These are phyloP conservation scores for Psilocybe subaeruginosa DNA, from an alignment of 768 basidiomycete genomes.

Conservation along the genomic window DNA sequence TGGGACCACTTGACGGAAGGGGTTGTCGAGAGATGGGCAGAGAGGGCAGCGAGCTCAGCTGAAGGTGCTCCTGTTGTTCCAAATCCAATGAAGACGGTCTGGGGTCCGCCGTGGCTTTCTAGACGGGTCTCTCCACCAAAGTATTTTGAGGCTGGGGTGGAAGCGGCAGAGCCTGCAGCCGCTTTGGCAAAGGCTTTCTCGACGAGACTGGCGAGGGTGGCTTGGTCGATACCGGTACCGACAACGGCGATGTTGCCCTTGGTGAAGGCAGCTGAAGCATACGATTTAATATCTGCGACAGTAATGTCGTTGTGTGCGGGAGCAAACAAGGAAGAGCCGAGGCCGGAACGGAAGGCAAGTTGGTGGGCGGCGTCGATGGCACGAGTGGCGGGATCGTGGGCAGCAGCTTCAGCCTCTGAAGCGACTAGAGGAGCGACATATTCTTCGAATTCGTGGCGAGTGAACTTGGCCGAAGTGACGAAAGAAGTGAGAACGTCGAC, in stretches of 20 bases:
- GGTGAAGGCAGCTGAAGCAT: slow-evolving; percentile 72
- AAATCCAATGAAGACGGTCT: slow-evolving; percentile 88
- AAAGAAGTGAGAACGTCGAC: slow-evolving; percentile 86
- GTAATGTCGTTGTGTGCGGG: slow-evolving; percentile 66
- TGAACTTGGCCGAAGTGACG: slow-evolving; percentile 81
- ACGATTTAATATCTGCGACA: slow-evolving; percentile 71
- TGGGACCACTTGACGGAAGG: slow-evolving; percentile 88
- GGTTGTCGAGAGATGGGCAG: slow-evolving; percentile 77
- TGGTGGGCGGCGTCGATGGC: slow-evolving; percentile 89
- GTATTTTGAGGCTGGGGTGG: slow-evolving; percentile 45
- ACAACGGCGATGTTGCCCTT: slow-evolving; percentile 84
- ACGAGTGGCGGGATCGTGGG: slow-evolving; percentile 59
- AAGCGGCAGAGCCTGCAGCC: slow-evolving; percentile 38
- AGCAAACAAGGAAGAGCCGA: slow-evolving; percentile 90
- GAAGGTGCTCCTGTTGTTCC: slow-evolving; percentile 69
- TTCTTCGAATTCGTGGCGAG: slow-evolving; percentile 77
- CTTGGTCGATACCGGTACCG: slow-evolving; percentile 83
- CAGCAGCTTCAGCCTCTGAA: slow-evolving; percentile 67
- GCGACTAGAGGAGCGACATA: slow-evolving; percentile 72
- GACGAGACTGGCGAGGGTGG: slow-evolving; percentile 70
- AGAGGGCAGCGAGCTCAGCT: slow-evolving; percentile 78
- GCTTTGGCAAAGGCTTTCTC: slow-evolving; percentile 61
- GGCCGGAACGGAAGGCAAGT: slow-evolving; percentile 92
- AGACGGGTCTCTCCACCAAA: slow-evolving; percentile 89
- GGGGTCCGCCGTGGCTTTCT: slow-evolving; percentile 58